A percentile compares a stretch with the other conserved stretches of the same genome.
Conservation (phyloP, 805 yeast genomes). For the Sungouiozyma ichnusensis region DNA sequence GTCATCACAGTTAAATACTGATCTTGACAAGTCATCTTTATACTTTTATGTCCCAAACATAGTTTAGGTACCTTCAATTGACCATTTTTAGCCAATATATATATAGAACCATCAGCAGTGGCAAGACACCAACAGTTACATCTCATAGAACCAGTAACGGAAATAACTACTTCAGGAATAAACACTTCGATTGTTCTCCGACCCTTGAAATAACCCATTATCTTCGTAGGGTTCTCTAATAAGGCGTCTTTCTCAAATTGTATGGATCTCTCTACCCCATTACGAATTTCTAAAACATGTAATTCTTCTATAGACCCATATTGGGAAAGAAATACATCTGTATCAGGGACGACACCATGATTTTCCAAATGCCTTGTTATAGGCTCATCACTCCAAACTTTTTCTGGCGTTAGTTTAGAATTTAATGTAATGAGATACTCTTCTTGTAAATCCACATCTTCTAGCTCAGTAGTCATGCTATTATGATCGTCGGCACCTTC, state of each 20-base stretch:
- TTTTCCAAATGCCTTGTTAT: conserved; percentile 20
- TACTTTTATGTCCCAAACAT: conserved; percentile 39
- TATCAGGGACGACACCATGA: conserved; percentile 21
- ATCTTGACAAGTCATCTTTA: conserved; percentile 32
- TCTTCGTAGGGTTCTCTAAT: conserved; percentile 30
- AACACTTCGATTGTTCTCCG: conserved; percentile 33
- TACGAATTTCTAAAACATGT: conserved; percentile 25
- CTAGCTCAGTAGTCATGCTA: conserved; percentile 12
- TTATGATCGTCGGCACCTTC: conserved; percentile 10
- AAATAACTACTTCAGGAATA: conserved; percentile 30
- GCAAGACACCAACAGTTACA: conserved; percentile 38
- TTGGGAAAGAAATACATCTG: conserved; percentile 25
- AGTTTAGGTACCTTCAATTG: conserved; percentile 30
- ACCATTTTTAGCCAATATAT: conserved; percentile 26
- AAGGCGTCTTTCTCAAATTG: conserved; percentile 29
- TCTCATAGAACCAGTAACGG: conserved; percentile 36
- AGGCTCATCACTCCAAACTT: conserved; percentile 25
- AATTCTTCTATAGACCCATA: conserved; percentile 24
- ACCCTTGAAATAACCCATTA: conserved; percentile 30
- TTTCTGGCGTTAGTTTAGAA: conserved; percentile 17
- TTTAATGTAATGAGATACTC: conserved; percentile 26
- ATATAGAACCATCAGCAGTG: conserved; percentile 32
- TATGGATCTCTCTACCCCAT: conserved; percentile 28
- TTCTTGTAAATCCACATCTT: conserved; percentile 11
- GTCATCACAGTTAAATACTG: conserved; percentile 45